phyloP scores from a whole-genome alignment of 768 basidiomycete species.

The Tricholoma hemisulphureum region DNA sequence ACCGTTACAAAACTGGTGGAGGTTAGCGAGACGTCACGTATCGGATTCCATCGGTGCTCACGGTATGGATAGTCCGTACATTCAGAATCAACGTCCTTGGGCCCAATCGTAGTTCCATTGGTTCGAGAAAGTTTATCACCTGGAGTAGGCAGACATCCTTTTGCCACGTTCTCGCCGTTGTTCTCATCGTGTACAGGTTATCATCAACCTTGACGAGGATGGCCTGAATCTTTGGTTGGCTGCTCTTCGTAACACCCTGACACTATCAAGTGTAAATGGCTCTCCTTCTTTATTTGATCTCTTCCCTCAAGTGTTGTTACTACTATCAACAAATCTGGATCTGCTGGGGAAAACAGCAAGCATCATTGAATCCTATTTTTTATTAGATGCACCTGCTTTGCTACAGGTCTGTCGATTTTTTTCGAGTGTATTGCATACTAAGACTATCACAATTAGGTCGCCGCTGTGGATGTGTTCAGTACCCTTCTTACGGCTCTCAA shows the following conservation, averaged over 20 bases:
- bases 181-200: constrained; percentile 41
- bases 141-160: constrained; percentile 37
- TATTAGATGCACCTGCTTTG: constrained; percentile 64
- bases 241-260: constrained; percentile 62
- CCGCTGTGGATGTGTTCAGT: constrained; percentile 54
- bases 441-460: constrained; percentile 37
- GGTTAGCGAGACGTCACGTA: constrained; percentile 37
- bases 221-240: constrained; percentile 73
- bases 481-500: constrained; percentile 53
- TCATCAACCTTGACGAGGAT: constrained; percentile 75
- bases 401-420: constrained; percentile 52
- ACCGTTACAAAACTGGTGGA: constrained; percentile 69
- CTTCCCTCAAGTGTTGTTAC: constrained; percentile 58
- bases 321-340: constrained; percentile 70
- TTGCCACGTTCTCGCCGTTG: background rate
- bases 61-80: constrained; percentile 55
- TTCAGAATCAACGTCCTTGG: constrained; percentile 56
- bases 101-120: constrained; percentile 57
- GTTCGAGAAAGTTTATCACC: constrained; percentile 63
- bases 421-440: background rate
- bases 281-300: constrained; percentile 57
- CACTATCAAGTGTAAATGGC: constrained; percentile 47
- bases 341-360: constrained; percentile 63
- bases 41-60: background rate
- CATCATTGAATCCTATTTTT: constrained; percentile 74